Conservation (phyloP, 441 rosid species). For the Gossypium gossypioides region DNA sequence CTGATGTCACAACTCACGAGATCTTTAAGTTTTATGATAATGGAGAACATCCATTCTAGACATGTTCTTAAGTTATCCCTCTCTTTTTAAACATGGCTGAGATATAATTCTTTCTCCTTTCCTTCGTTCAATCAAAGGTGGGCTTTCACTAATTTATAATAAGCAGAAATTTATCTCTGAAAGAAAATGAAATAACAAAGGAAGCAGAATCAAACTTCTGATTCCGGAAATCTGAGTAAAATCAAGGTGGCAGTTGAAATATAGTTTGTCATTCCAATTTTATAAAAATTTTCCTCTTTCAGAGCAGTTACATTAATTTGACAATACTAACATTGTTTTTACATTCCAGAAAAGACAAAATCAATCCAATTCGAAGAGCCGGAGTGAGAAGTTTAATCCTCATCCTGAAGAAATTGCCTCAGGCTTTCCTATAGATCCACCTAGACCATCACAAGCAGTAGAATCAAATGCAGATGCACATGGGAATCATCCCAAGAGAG, state of each 20-base stretch:
- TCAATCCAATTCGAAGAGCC: constrained; percentile 66
- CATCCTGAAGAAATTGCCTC: constrained; percentile 94
- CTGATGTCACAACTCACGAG: background rate
- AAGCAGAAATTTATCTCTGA: background rate
- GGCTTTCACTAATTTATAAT: background rate
- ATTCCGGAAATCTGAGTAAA: background rate
- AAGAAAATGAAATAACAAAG: background rate
- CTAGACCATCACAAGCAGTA: constrained; percentile 69
- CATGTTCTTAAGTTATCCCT: background rate
- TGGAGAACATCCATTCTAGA: background rate
- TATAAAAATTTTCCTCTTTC: background rate
- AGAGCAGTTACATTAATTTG: background rate
- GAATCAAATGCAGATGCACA: constrained; percentile 50
- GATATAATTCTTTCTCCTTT: background rate
- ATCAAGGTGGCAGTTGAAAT: background rate
- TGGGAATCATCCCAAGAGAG: constrained; percentile 64
- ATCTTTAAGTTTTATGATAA: background rate
- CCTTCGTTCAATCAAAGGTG: background rate
- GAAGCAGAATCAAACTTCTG: background rate
- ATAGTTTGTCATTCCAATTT: background rate
- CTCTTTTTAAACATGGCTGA: background rate
- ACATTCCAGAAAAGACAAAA: constrained; percentile 65
- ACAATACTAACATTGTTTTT: background rate
- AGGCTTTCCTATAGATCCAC: constrained; percentile 94
- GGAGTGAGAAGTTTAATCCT: constrained; percentile 92